These are phyloP conservation scores for Verbena officinalis DNA, from an alignment of 257 asterid species.

Conservation along the genomic window DNA sequence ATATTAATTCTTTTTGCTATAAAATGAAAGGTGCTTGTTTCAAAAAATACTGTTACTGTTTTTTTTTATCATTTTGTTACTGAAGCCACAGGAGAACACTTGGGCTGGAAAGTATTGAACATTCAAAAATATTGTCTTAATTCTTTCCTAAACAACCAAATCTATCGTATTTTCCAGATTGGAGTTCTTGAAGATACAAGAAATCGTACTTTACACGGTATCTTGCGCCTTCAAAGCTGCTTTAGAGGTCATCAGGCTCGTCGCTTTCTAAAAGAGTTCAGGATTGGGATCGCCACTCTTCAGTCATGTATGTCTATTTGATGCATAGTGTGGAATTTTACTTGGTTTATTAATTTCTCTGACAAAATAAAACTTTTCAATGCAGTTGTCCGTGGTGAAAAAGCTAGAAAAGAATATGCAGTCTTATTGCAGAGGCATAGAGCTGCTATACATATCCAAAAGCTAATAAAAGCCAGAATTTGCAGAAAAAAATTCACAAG, in stretches of 20 bases:
- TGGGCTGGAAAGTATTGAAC: too few species aligned
- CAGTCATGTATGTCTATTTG: conserved; percentile 69
- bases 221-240: conserved; percentile 94
- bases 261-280: conserved; percentile 50
- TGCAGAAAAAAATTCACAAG: conserved; percentile 47
- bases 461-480: conserved; percentile 60
- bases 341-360: conserved; percentile 23
- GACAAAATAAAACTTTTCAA: conserved; percentile 12
- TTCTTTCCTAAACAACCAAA: not conserved
- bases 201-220: conserved; percentile 88
- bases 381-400: conserved; percentile 88
- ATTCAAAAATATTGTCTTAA: not conserved
- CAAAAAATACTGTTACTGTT: not conserved
- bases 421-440: conserved; percentile 53
- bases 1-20: not conserved
- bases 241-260: conserved; percentile 98
- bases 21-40: not conserved
- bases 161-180: conserved; percentile 50
- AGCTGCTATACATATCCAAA: conserved; percentile 88
- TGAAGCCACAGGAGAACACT: not conserved
- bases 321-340: not conserved
- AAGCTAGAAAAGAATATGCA: conserved; percentile 75
- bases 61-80: not conserved
- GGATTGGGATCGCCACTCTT: conserved; percentile 65
- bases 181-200: conserved; percentile 98